A percentile compares a stretch with the other conserved stretches of the same genome.
phyloP scores from a whole-genome alignment of 805 yeast species.

The Myxozyma sirexii region DNA sequence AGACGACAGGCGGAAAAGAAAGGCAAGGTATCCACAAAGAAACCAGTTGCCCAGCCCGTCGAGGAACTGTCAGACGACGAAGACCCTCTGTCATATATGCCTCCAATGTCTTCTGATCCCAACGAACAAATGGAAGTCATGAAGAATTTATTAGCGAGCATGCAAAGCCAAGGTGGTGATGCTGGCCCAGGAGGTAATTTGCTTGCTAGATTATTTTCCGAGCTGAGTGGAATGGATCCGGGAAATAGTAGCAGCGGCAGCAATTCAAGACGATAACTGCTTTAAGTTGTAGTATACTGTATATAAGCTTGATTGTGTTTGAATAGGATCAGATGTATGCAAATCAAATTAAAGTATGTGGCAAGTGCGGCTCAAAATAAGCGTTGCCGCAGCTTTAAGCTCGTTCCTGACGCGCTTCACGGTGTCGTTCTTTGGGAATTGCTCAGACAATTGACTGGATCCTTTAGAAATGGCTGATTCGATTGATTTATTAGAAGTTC shows the following conservation, averaged over 20 bases:
- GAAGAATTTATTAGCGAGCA: conserved; percentile 39
- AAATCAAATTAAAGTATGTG: no score
- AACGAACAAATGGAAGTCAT: conserved; percentile 30
- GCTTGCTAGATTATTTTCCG: conserved; percentile 36
- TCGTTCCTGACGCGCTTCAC: no score
- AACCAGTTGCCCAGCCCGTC: background rate
- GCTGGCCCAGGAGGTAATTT: conserved; percentile 47
- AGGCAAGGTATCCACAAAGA: background rate
- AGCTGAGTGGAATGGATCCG: background rate
- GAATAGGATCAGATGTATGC: no score
- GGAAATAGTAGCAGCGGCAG: background rate
- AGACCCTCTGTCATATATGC: conserved; percentile 19
- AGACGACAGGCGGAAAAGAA: background rate
- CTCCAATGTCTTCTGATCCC: background rate
- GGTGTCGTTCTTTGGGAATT: no score
- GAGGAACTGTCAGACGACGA: conserved; percentile 1
- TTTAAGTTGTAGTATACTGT: no score
- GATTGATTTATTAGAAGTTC: conserved; percentile 43
- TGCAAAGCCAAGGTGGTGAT: conserved; percentile 39
- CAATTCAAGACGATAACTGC: background rate
- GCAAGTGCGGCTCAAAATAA: background rate
- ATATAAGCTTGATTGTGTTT: no score
- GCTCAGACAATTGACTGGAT: no score
- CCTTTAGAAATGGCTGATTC: conserved; percentile 11
- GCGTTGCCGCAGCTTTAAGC: no score